Percentiles rank a stretch among this genome's conserved stretches.
Conservation (phyloP, 305 asterid species). For the Lippia alba region DNA sequence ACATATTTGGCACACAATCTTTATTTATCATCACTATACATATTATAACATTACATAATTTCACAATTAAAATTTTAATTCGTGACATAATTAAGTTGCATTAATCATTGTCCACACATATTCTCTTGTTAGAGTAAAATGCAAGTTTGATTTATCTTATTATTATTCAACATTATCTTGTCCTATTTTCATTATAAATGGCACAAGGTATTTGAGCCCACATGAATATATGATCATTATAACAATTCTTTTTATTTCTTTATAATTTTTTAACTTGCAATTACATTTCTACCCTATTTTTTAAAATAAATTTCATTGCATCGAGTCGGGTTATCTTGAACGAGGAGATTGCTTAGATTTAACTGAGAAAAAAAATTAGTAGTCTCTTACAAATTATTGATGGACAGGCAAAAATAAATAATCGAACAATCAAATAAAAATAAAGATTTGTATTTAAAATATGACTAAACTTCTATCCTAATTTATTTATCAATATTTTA, state of each 20-base stretch:
- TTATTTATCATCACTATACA: constrained; percentile 17
- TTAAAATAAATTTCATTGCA: too few species aligned
- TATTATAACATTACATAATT: background rate
- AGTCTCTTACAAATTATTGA: too few species aligned
- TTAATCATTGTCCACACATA: constrained; percentile 33
- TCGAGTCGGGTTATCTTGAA: too few species aligned
- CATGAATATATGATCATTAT: background rate
- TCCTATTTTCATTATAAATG: constrained; percentile 25
- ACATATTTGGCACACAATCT: constrained; percentile 26
- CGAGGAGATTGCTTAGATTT: too few species aligned
- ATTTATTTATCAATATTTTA: too few species aligned
- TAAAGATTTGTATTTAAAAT: too few species aligned
- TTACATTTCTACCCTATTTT: background rate
- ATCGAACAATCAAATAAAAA: too few species aligned
- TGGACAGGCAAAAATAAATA: too few species aligned
- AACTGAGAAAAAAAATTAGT: too few species aligned
- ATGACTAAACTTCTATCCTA: too few species aligned
- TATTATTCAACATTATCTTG: background rate
- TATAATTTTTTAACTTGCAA: background rate
- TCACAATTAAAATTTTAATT: constrained; percentile 4
- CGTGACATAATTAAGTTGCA: constrained; percentile 35
- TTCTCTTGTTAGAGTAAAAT: constrained; percentile 46
- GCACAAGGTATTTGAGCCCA: constrained; percentile 16
- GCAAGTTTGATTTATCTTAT: constrained; percentile 31
- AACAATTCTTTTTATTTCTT: background rate